Evolutionary conservation across 208 protist species (phyloP).

Genomic region (Leptomonas pyrrhocoris): DNA sequence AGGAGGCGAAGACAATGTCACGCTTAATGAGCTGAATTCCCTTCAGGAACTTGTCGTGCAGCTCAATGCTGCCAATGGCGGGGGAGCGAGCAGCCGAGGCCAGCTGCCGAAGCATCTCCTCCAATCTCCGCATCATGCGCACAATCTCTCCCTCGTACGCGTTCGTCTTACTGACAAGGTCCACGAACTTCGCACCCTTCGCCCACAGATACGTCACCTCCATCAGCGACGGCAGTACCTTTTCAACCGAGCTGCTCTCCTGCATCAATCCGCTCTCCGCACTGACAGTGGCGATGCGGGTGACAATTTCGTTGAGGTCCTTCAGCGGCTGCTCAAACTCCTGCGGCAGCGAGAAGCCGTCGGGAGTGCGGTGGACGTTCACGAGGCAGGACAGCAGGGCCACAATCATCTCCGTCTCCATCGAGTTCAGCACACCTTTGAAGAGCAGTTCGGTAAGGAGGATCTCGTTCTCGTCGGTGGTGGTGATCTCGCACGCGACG

Average conservation of each 20-base stretch:
- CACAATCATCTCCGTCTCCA: conserved; percentile 95
- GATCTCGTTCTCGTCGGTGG: conserved; percentile 98
- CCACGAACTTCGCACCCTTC: conserved; percentile 97
- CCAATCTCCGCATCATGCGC: conserved; percentile 96
- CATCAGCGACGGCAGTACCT: conserved; percentile 96
- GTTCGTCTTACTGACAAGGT: conserved; percentile 97
- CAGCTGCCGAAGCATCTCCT: conserved; percentile 99
- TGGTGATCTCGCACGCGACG: conserved; percentile 98
- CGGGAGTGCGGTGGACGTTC: conserved; percentile 94
- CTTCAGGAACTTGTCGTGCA: conserved; percentile 98
- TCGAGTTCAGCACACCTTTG: conserved; percentile 97
- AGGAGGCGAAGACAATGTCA: conserved; percentile 99
- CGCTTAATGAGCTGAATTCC: conserved; percentile 97
- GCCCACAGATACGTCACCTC: conserved; percentile 97
- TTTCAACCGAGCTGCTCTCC: conserved; percentile 93
- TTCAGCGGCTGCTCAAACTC: conserved; percentile 91
- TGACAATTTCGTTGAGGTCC: conserved; percentile 91
- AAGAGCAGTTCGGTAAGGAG: conserved; percentile 99
- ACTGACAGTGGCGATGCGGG: conserved; percentile 93
- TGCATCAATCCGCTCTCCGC: conserved; percentile 92
- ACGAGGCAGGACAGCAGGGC: conserved; percentile 96
- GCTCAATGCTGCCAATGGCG: conserved; percentile 97
- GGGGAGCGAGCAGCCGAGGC: conserved; percentile 96
- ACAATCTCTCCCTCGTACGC: conserved; percentile 99
- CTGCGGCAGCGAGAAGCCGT: conserved; percentile 85